Evolutionary conservation across 768 basidiomycete species (phyloP).

Genomic region (Pleurotus salmoneostramineus): DNA sequence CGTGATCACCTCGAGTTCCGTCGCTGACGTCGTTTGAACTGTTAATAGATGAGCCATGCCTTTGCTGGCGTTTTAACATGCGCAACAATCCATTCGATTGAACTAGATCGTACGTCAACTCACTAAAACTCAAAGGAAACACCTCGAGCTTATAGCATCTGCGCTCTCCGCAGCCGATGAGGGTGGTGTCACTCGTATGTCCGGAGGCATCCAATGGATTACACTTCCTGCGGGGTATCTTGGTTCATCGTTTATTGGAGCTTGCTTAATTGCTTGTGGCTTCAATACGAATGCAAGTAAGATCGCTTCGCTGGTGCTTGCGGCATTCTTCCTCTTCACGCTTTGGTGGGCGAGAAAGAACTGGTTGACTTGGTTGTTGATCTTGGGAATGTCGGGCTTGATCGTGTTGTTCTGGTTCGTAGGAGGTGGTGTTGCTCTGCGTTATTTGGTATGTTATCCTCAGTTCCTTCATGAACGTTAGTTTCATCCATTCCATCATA

Average conservation of each 20-base stretch:
- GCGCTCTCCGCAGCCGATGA: slow-evolving; percentile 60
- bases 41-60: slow-evolving; percentile 81
- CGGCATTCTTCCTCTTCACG: slow-evolving; percentile 82
- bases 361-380: slow-evolving; percentile 77
- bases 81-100: slow-evolving; percentile 80
- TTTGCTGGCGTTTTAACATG: slow-evolving; percentile 77
- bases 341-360: slow-evolving; percentile 85
- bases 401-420: slow-evolving; percentile 86
- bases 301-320: slow-evolving; percentile 74
- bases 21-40: background rate
- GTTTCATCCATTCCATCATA: slow-evolving; percentile 17
- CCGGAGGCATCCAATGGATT: slow-evolving; percentile 77
- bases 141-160: too few species aligned
- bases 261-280: slow-evolving; percentile 80
- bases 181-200: slow-evolving; percentile 84
- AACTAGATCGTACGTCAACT: slow-evolving; percentile 72
- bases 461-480: background rate
- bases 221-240: slow-evolving; percentile 83
- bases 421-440: slow-evolving; percentile 64
- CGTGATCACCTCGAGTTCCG: slow-evolving; percentile 2
- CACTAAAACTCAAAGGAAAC: too few species aligned
- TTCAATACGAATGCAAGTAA: slow-evolving; percentile 90
- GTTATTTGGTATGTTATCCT: slow-evolving; percentile 58
- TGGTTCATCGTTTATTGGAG: slow-evolving; percentile 84
- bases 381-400: slow-evolving; percentile 74